Evolutionary conservation across 2,329 filamentous ascomycete genomes (phyloP).

Genomic region (Hymenoscyphus scutula): DNA sequence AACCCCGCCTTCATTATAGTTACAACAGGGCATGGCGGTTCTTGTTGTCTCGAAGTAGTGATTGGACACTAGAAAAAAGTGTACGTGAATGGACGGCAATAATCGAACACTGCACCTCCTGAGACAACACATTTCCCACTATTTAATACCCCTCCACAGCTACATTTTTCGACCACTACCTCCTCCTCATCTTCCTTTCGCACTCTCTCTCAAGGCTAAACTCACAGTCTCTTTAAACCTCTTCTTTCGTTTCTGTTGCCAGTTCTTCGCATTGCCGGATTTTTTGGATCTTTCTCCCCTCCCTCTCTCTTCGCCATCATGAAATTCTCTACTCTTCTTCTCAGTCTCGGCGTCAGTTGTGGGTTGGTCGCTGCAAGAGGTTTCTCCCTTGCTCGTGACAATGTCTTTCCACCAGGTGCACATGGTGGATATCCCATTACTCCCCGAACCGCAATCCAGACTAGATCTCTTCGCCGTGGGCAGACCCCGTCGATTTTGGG

Average conservation of each 20-base stretch:
- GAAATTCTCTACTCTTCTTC: not conserved
- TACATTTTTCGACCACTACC: not conserved
- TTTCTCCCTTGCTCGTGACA: not conserved
- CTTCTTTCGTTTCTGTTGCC: not conserved
- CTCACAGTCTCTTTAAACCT: not conserved
- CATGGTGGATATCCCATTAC: not conserved
- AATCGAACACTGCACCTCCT: not conserved
- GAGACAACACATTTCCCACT: not conserved
- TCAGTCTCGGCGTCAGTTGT: not conserved
- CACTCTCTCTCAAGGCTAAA: not conserved
- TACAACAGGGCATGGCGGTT: not conserved
- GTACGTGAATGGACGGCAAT: not conserved
- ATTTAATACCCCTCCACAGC: not conserved
- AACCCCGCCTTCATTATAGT: not conserved
- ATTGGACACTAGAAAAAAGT: not conserved
- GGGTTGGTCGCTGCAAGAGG: not conserved
- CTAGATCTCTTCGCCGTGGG: not conserved
- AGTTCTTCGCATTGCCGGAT: not conserved
- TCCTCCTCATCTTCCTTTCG: not conserved
- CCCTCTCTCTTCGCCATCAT: not conserved
- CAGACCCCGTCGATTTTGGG: not conserved
- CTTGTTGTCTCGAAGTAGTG: not conserved
- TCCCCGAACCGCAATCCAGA: not conserved
- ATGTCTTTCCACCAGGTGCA: not conserved
- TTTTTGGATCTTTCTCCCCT: not conserved